Evolutionary conservation across 164 flowering plant genomes (phyloP).

Genomic region (Macadamia tetraphylla): DNA sequence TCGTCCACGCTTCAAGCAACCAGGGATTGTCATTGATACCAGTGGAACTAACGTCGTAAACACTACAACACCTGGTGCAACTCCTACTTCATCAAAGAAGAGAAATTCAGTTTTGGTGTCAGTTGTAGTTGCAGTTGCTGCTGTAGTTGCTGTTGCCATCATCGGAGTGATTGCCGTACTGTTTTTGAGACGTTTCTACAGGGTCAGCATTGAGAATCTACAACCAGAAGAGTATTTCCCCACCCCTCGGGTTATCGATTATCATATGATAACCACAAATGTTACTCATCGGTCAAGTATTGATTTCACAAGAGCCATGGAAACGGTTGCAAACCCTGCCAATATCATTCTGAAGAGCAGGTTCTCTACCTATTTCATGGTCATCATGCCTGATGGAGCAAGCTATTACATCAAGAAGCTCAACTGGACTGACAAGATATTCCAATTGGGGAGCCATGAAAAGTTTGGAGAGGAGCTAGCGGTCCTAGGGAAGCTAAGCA

Average conservation of each 20-base stretch:
- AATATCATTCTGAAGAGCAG: conserved; percentile 48
- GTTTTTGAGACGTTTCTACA: conserved; percentile 32
- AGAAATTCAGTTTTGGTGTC: conserved; percentile 19
- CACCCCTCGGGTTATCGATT: conserved; percentile 33
- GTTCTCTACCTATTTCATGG: conserved; percentile 65
- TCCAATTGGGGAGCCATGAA: conserved; percentile 52
- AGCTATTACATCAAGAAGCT: conserved; percentile 68
- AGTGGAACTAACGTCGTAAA: conserved; percentile 33
- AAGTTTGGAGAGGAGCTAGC: conserved; percentile 52
- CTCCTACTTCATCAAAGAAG: conserved; percentile 15
- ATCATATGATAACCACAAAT: conserved; percentile 43
- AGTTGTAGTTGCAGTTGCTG: conserved; percentile 26
- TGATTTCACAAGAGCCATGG: conserved; percentile 52
- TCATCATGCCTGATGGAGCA: conserved; percentile 58
- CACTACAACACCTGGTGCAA: not conserved
- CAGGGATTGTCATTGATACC: conserved; percentile 9
- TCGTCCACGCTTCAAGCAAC: conserved; percentile 30
- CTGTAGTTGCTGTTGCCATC: conserved; percentile 23
- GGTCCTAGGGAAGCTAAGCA: conserved; percentile 50
- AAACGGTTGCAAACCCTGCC: conserved; percentile 33
- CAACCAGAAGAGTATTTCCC: conserved; percentile 25
- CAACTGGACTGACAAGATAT: conserved; percentile 64
- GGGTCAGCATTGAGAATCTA: conserved; percentile 25
- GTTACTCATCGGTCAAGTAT: conserved; percentile 45
- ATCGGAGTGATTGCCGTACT: conserved; percentile 16